phyloP scores from a whole-genome alignment of 371 early-diverging fungal species.

The Quaeritorhiza haematococci region DNA sequence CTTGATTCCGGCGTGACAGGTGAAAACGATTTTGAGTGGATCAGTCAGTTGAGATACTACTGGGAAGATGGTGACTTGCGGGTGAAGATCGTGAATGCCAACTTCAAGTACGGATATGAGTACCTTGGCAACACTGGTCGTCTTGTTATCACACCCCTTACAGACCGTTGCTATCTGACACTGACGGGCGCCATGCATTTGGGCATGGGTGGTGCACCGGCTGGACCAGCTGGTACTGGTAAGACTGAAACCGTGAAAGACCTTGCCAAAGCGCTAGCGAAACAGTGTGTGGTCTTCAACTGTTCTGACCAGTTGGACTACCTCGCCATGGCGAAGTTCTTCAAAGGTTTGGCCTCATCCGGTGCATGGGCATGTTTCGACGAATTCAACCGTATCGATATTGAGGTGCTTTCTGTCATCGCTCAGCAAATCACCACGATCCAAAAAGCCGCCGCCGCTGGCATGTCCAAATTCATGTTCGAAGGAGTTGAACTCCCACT shows the following conservation, averaged over 20 bases:
- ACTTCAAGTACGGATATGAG: conserved; percentile 35
- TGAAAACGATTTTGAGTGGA: conserved; percentile 59
- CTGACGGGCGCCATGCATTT: conserved; percentile 54
- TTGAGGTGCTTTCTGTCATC: conserved; percentile 50
- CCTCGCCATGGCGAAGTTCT: conserved; percentile 58
- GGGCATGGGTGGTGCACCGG: conserved; percentile 59
- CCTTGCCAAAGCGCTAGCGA: conserved; percentile 54
- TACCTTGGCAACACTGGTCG: conserved; percentile 54
- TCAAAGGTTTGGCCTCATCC: conserved; percentile 49
- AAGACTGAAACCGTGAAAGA: conserved; percentile 60
- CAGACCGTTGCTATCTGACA: conserved; percentile 45
- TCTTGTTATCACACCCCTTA: conserved; percentile 54
- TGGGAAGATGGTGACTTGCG: conserved; percentile 54
- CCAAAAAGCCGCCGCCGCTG: conserved; percentile 49
- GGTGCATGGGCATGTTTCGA: conserved; percentile 64
- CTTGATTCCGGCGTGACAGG: conserved; percentile 37
- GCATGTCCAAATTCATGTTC: conserved; percentile 46
- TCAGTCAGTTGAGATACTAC: conserved; percentile 55
- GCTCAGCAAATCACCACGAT: conserved; percentile 56
- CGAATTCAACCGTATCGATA: conserved; percentile 59
- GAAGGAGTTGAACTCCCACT: conserved; percentile 52
- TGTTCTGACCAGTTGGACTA: conserved; percentile 59
- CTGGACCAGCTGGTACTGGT: conserved; percentile 55
- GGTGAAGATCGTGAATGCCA: conserved; percentile 53
- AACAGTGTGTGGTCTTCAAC: conserved; percentile 61